Percentiles rank a stretch among this genome's conserved stretches.
These are phyloP conservation scores for Dactylonectria macrodidyma DNA, from an alignment of 2,329 filamentous ascomycete genomes.

Conservation along the genomic window DNA sequence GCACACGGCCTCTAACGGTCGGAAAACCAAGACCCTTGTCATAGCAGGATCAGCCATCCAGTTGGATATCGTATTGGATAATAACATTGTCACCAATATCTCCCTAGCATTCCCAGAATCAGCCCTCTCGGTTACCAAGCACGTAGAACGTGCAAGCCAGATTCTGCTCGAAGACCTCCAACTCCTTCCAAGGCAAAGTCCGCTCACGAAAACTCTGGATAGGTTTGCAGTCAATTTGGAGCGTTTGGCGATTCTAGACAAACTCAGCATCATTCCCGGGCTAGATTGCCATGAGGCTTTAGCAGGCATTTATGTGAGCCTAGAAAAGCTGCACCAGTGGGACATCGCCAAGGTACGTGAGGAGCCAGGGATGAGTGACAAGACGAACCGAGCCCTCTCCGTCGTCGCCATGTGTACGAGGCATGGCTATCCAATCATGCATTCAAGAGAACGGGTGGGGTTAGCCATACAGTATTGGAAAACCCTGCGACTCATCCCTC, in stretches of 20 bases:
- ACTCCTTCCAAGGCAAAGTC: conserved; percentile 71
- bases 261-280: conserved; percentile 76
- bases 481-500: conserved; percentile 66
- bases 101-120: conserved; percentile 75
- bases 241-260: conserved; percentile 78
- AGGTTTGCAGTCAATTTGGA: conserved; percentile 81
- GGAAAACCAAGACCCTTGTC: conserved; percentile 69
- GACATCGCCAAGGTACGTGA: conserved; percentile 73
- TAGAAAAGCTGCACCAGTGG: conserved; percentile 79
- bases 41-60: conserved; percentile 74
- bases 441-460: conserved; percentile 76
- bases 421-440: conserved; percentile 80
- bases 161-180: conserved; percentile 78
- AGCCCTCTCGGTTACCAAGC: conserved; percentile 70
- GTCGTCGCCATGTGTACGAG: conserved; percentile 77
- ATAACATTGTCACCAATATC: conserved; percentile 74
- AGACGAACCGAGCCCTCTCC: conserved; percentile 65
- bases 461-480: conserved; percentile 86
- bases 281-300: conserved; percentile 86
- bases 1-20: conserved; percentile 60
- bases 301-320: conserved; percentile 79
- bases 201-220: conserved; percentile 79
- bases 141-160: conserved; percentile 73
- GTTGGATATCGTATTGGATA: conserved; percentile 73
- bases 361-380: conserved; percentile 60